phyloP scores from a whole-genome alignment of 495 filamentous ascomycete species.

The Penicillium ochrochloron region DNA sequence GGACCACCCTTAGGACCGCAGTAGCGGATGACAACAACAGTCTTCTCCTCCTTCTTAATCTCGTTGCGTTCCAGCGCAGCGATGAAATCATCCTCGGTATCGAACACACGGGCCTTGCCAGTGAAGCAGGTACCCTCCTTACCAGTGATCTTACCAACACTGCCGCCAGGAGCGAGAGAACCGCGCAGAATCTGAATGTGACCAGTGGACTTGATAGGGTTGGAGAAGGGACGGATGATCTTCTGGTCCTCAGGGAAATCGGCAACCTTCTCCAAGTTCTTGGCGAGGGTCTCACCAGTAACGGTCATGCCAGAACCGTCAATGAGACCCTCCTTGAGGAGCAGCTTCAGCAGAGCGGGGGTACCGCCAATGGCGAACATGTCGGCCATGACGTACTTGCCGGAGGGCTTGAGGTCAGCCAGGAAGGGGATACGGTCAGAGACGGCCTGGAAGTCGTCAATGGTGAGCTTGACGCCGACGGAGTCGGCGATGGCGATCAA shows the following conservation, averaged over 20 bases:
- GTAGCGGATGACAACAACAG: conserved; percentile 96
- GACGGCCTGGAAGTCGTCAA: conserved; percentile 97
- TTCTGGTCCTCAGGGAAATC: conserved; percentile 83
- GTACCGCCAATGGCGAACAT: conserved; percentile 89
- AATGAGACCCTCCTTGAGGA: conserved; percentile 87
- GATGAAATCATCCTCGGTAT: conserved; percentile 83
- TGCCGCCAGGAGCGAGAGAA: conserved; percentile 85
- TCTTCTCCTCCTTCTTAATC: conserved; percentile 96
- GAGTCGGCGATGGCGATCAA: conserved; percentile 94
- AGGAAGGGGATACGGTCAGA: conserved; percentile 91
- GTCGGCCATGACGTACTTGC: conserved; percentile 96
- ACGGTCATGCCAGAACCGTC: conserved; percentile 89
- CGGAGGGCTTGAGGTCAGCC: conserved; percentile 94
- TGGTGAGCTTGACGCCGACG: conserved; percentile 89
- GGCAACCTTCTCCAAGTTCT: conserved; percentile 81
- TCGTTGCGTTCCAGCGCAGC: conserved; percentile 75
- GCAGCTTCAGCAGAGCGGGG: conserved; percentile 86
- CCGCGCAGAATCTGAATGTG: conserved; percentile 98
- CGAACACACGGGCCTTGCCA: conserved; percentile 86
- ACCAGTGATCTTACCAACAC: conserved; percentile 97
- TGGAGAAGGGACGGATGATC: conserved; percentile 87
- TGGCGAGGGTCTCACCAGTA: conserved; percentile 88
- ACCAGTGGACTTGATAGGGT: conserved; percentile 92
- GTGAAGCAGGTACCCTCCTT: conserved; percentile 92
- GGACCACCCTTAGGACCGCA: conserved; percentile 94